Evolutionary conservation across 164 flowering plant genomes (phyloP).

Genomic region (Cinnamomum chago): DNA sequence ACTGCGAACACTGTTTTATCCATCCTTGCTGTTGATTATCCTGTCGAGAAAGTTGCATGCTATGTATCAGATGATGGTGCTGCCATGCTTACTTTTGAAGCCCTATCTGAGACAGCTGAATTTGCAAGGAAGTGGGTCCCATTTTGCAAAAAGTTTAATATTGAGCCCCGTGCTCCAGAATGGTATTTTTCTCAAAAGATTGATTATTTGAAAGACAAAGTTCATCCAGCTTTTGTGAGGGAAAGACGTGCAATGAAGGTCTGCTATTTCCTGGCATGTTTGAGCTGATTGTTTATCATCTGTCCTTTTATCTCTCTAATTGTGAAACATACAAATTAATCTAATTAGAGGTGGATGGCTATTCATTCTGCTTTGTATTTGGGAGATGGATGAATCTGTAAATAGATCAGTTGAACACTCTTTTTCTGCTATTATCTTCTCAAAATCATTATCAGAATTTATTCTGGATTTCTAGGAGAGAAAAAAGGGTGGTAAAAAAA

Average conservation of each 20-base stretch:
- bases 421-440: not conserved
- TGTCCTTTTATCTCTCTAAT: not conserved
- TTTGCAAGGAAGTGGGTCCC: conserved; percentile 97
- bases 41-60: conserved; percentile 96
- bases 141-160: conserved; percentile 75
- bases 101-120: conserved; percentile 84
- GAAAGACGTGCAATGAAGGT: conserved; percentile 98
- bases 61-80: conserved; percentile 98
- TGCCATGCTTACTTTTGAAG: conserved; percentile 91
- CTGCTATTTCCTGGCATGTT: not conserved
- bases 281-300: not conserved
- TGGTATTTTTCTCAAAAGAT: conserved; percentile 84
- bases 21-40: conserved; percentile 92
- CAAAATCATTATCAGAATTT: too few species aligned
- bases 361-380: not conserved
- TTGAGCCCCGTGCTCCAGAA: conserved; percentile 96
- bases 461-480: too few species aligned
- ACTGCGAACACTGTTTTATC: conserved; percentile 94
- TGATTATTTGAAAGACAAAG: conserved; percentile 87
- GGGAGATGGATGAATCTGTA: not conserved
- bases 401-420: not conserved
- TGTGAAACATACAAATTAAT: not conserved
- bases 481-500: not conserved
- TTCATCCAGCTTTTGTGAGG: conserved; percentile 83
- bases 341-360: not conserved